A percentile compares a stretch with the other conserved stretches of the same genome.
Conservation (phyloP, 352 stramenopile genomes). For the Phytophthora pinifolia region DNA sequence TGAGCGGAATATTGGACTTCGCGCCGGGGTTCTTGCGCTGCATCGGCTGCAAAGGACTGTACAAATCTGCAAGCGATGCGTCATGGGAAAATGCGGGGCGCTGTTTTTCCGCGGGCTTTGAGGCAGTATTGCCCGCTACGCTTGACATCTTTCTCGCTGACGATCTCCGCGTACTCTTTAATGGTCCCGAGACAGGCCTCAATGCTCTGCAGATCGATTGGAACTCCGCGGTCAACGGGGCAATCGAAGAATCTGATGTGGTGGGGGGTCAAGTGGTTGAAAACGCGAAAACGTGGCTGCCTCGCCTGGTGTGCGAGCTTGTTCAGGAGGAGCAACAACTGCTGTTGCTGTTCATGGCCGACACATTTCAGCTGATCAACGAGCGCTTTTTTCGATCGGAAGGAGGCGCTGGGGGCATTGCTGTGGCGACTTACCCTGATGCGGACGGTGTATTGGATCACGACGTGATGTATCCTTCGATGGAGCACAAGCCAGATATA, state of each 20-base stretch:
- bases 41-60: conserved; percentile 31
- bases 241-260: conserved; percentile 18
- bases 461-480: conserved; percentile 38
- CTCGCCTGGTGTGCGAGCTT: conserved; percentile 51
- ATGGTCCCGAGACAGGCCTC: conserved; percentile 31
- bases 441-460: conserved; percentile 15
- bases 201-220: conserved; percentile 47
- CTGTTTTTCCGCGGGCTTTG: conserved; percentile 57
- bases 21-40: conserved; percentile 50
- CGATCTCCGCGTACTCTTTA: conserved; percentile 60
- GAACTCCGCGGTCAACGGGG: conserved; percentile 38
- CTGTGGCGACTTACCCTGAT: conserved; percentile 18
- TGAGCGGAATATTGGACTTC: conserved; percentile 61
- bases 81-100: conserved; percentile 25
- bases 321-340: conserved; percentile 62
- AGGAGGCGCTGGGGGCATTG: conserved; percentile 18
- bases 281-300: conserved; percentile 40
- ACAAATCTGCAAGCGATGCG: conserved; percentile 20
- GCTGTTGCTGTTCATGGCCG: conserved; percentile 53
- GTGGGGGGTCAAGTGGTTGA: conserved; percentile 12
- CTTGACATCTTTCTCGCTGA: conserved; percentile 47
- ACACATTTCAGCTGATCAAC: conserved; percentile 46
- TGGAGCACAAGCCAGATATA: conserved; percentile 37
- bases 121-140: conserved; percentile 51
- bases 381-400: conserved; percentile 41